phyloP scores from a whole-genome alignment of 1,139 yeast species.

The Geotrichum aggregatum region DNA sequence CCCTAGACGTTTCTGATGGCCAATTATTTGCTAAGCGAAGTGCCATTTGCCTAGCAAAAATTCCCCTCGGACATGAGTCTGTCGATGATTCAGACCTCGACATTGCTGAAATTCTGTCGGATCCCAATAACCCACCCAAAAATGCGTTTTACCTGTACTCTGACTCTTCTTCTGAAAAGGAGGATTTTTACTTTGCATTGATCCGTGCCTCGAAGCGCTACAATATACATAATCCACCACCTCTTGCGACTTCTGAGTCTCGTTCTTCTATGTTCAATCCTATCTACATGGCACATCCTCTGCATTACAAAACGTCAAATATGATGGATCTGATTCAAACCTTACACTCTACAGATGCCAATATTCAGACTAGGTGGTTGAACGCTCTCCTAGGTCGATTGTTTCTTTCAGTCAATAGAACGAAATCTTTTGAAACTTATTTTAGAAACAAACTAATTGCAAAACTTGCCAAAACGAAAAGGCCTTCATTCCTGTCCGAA shows the following conservation, averaged over 20 bases:
- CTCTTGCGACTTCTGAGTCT: slow-evolving; percentile 13
- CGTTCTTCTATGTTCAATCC: slow-evolving; percentile 40
- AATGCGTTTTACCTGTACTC: slow-evolving; percentile 68
- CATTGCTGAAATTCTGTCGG: slow-evolving; percentile 23
- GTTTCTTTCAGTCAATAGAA: slow-evolving; percentile 69
- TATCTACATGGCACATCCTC: slow-evolving; percentile 59
- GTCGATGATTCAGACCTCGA: slow-evolving; percentile 17
- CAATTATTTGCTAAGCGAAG: slow-evolving; percentile 74
- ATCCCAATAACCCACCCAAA: slow-evolving; percentile 43
- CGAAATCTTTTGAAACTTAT: slow-evolving; percentile 57
- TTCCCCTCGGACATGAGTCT: slow-evolving; percentile 19
- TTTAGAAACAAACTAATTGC: slow-evolving; percentile 59
- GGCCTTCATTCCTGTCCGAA: slow-evolving; percentile 83
- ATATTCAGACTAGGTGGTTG: slow-evolving; percentile 80
- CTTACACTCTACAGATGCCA: slow-evolving; percentile 76
- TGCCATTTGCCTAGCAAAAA: slow-evolving; percentile 59
- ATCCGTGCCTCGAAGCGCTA: slow-evolving; percentile 62
- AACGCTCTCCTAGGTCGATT: slow-evolving; percentile 81
- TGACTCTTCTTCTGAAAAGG: slow-evolving; percentile 76
- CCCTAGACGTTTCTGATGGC: slow-evolving; percentile 64
- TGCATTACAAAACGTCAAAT: slow-evolving; percentile 67
- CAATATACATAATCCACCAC: slow-evolving; percentile 14
- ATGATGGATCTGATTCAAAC: slow-evolving; percentile 71
- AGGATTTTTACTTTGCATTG: slow-evolving; percentile 85
- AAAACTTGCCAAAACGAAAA: slow-evolving; percentile 72